Evolutionary conservation across 2,329 filamentous ascomycete species (phyloP), one percentile per base, ranked within the genome.

Genomic region (Cordyceps cateniannulata): DNA sequence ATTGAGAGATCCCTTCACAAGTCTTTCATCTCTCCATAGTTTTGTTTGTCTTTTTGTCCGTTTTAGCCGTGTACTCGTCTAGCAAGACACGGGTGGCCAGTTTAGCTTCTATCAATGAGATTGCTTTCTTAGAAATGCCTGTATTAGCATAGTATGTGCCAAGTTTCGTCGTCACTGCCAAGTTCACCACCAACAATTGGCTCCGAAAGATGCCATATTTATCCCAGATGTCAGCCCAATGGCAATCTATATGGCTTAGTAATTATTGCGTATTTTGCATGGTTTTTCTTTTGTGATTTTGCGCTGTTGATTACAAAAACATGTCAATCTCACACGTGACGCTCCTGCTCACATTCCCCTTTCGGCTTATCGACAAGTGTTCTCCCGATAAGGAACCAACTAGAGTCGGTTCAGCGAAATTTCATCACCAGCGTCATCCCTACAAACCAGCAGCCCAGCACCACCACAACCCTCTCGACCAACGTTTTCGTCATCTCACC

Each of bases 311-410:
- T 7, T 2, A n/a, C n/a, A n/a, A n/a, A n/a, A n/a, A n/a, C n/a
- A n/a, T n/a, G n/a, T n/a, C n/a, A n/a, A n/a, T n/a, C n/a, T n/a
- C n/a, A n/a, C n/a, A n/a, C n/a, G n/a, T n/a, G n/a, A n/a, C 3
- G 32, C 32, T 35, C 32, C 32, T 7, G 9, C 6, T 35, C 32
- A 35, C 6, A 35, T 44, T 42, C 57, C 57, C 48, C 47, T 59
- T 59, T 52, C 22, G 49, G 57, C 57, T 60, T 60, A 60, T 60
- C 58, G 58, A 49, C 50, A 60, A 60, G 58, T 49, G 27, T 22
- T 38, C 29, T 38, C 42, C 50, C 12, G 48, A 47, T 52, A 52
- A 35, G 38, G 40, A 59, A 35, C 32, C 18, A 7, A 25, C 18
- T 20, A 44, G 22, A 6, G 7, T 45, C 44, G 42, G 49, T 22